phyloP scores from a whole-genome alignment of 148 eudicot genomes.

The Simmondsia chinensis region DNA sequence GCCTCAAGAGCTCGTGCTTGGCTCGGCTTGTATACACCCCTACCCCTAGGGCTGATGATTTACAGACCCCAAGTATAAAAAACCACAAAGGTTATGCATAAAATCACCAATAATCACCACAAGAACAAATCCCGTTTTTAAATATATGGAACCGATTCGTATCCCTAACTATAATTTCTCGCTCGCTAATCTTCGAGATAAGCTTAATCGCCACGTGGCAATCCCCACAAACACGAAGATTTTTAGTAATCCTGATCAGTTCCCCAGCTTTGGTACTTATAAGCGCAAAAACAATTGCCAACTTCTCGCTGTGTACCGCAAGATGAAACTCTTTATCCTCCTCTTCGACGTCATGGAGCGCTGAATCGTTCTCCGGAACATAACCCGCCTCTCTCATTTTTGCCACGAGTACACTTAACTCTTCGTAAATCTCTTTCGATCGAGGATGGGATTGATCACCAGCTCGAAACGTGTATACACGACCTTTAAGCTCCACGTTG shows the following conservation, averaged over 20 bases:
- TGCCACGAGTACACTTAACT: conserved; percentile 39
- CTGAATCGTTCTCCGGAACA: conserved; percentile 45
- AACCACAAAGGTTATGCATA: not conserved
- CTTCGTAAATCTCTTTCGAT: conserved; percentile 45
- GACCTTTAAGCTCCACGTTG: conserved; percentile 44
- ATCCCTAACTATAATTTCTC: conserved; percentile 60
- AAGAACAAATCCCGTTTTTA: conserved; percentile 52
- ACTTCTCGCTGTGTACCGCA: conserved; percentile 61
- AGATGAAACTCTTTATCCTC: conserved; percentile 69
- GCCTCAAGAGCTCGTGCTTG: no score
- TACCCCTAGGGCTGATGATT: no score
- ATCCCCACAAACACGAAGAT: conserved; percentile 75
- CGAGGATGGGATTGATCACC: conserved; percentile 62
- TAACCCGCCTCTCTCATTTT: conserved; percentile 71
- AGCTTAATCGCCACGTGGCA: conserved; percentile 63
- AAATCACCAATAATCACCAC: conserved; percentile 69
- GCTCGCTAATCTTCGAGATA: conserved; percentile 47
- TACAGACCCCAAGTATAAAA: not conserved
- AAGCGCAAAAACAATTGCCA: conserved; percentile 54
- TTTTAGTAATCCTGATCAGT: conserved; percentile 57
- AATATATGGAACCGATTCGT: conserved; percentile 61
- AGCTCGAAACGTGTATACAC: conserved; percentile 50
- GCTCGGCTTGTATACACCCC: no score
- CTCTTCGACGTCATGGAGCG: conserved; percentile 74
- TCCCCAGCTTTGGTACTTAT: conserved; percentile 31